Conservation (phyloP, 257 asterid genomes). For the Forsythia viridissima region DNA sequence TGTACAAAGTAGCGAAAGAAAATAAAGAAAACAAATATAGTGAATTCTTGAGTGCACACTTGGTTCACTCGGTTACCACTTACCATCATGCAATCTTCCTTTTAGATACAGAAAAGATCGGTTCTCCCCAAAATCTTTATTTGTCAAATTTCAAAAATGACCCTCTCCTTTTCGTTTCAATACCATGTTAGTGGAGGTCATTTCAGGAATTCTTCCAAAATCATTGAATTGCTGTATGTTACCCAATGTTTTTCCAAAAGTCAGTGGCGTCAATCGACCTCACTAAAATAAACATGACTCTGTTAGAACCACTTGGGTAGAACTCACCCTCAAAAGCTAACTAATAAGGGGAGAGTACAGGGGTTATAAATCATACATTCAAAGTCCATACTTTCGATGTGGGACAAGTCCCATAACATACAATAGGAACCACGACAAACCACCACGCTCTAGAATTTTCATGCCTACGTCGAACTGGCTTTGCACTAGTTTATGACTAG, state of each 20-base stretch:
- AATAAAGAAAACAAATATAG: background rate
- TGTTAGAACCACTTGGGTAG: no score
- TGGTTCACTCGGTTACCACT: background rate
- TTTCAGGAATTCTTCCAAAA: background rate
- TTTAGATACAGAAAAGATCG: background rate
- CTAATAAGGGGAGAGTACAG: no score
- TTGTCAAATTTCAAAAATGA: background rate
- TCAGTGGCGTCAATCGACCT: background rate
- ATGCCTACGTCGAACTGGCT: no score
- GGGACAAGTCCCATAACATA: no score
- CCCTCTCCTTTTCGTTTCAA: background rate
- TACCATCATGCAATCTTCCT: background rate
- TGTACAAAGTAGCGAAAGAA: background rate
- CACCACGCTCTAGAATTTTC: no score
- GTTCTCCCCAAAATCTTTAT: background rate
- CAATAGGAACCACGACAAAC: no score
- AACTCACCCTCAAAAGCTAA: no score
- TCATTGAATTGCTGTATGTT: background rate
- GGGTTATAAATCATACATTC: no score
- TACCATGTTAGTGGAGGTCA: background rate
- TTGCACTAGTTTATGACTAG: no score
- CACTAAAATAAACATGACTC: background rate
- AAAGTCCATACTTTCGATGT: no score
- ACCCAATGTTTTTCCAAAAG: background rate
- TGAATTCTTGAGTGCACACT: background rate